Evolutionary conservation across 116 monocot species (phyloP).

Genomic region (Thalassia testudinum): DNA sequence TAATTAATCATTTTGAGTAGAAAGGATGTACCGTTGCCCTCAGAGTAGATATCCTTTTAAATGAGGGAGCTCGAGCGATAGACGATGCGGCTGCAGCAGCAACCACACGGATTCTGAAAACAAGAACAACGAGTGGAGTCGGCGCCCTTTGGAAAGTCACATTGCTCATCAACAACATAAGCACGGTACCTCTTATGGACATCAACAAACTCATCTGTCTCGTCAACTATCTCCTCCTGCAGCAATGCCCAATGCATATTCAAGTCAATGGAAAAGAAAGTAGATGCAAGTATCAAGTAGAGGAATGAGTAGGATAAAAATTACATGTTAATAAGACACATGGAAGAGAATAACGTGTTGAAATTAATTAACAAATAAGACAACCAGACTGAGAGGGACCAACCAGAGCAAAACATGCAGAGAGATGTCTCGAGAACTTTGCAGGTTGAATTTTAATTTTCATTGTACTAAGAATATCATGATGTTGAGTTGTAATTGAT

Average conservation of each 20-base stretch:
- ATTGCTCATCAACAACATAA: not conserved
- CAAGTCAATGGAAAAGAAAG: not conserved
- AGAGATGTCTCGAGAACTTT: not conserved
- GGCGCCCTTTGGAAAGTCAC: not conserved
- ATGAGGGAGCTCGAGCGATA: constrained; percentile 83
- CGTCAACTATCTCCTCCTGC: constrained; percentile 98
- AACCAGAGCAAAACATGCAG: not conserved
- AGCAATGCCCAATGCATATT: not conserved
- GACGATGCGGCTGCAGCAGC: constrained; percentile 95
- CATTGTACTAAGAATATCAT: no score
- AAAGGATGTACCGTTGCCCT: no score
- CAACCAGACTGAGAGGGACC: not conserved
- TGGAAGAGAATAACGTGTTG: not conserved
- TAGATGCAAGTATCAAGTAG: not conserved
- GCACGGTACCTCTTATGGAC: constrained; percentile 97
- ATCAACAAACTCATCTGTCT: constrained; percentile 98
- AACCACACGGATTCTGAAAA: constrained; percentile 87
- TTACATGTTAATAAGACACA: not conserved
- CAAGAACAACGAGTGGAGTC: not conserved
- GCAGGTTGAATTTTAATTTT: no score
- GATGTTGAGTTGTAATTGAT: no score
- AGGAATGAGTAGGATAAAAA: not conserved
- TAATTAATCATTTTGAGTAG: no score
- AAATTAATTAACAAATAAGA: not conserved
- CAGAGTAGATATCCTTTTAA: constrained; percentile 39